Evolutionary conservation across 2,329 filamentous ascomycete genomes (phyloP).

Genomic region (Colletotrichum lini): DNA sequence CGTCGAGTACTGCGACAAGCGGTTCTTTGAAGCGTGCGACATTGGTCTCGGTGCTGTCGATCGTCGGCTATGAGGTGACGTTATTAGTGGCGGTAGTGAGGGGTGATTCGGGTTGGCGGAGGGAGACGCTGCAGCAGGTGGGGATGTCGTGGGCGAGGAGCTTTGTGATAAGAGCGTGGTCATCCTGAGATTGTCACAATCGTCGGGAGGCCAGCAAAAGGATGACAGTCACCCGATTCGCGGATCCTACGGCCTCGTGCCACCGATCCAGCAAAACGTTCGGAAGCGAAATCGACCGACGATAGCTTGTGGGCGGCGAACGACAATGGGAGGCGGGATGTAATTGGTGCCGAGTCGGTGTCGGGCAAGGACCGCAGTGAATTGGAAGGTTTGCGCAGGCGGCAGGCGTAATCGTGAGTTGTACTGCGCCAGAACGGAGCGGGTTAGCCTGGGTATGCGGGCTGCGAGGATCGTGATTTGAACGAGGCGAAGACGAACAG

Average conservation of each 20-base stretch:
- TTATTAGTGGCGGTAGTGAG: conserved; percentile 69
- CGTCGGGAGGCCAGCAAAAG: conserved; percentile 44
- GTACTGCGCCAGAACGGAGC: conserved; percentile 9
- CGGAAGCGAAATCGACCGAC: conserved; percentile 12
- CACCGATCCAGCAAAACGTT: conserved; percentile 25
- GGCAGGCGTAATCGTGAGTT: conserved; percentile 37
- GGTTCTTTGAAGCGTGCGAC: conserved; percentile 84
- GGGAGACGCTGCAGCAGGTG: conserved; percentile 62
- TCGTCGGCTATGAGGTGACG: conserved; percentile 70
- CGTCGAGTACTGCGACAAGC: conserved; percentile 87
- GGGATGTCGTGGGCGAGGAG: conserved; percentile 68
- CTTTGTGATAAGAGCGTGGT: conserved; percentile 71
- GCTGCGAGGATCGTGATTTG: conserved; percentile 18
- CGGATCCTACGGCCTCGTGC: conserved; percentile 39
- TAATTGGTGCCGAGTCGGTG: conserved; percentile 14
- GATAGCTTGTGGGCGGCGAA: neutral
- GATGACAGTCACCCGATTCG: conserved; percentile 47
- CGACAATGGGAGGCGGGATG: conserved; percentile 3
- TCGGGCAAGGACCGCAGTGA: conserved; percentile 1
- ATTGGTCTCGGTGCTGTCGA: conserved; percentile 75
- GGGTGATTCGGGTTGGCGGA: conserved; percentile 67
- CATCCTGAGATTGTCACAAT: conserved; percentile 51
- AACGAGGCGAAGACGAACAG: conserved; percentile 19
- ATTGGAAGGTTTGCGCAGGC: conserved; percentile 27
- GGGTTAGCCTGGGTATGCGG: conserved; percentile 1